Conservation (phyloP, 2,329 filamentous ascomycete genomes). For the Colletotrichum sp. region DNA sequence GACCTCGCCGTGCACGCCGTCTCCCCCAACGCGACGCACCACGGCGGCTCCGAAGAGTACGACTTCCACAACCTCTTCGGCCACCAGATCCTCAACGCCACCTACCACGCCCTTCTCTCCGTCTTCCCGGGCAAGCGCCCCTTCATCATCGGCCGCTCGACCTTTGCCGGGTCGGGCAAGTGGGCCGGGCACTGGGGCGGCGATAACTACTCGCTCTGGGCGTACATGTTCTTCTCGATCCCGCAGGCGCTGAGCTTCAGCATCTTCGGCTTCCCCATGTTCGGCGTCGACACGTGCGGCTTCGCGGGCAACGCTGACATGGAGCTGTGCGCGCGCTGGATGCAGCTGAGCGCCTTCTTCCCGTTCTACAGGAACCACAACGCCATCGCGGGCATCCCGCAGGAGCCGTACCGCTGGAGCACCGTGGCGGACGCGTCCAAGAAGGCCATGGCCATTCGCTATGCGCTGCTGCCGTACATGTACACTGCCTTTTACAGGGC, state of each 20-base stretch:
- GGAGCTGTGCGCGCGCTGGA: constrained; percentile 77
- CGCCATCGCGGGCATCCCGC: constrained; percentile 59
- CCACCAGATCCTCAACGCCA: constrained; percentile 77
- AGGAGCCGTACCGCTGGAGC: constrained; percentile 76
- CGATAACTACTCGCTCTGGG: constrained; percentile 74
- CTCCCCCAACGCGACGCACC: constrained; percentile 78
- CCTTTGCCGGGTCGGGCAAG: constrained; percentile 77
- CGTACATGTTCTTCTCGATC: constrained; percentile 78
- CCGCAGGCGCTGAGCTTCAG: constrained; percentile 75
- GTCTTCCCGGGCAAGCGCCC: constrained; percentile 74
- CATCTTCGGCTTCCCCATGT: constrained; percentile 80
- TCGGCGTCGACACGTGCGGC: constrained; percentile 73
- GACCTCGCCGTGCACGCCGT: constrained; percentile 76
- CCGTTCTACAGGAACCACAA: constrained; percentile 84
- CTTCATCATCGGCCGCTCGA: constrained; percentile 84
- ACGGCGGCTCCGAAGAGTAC: constrained; percentile 76
- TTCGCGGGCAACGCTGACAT: constrained; percentile 71
- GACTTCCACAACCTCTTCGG: constrained; percentile 85
- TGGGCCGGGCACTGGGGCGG: constrained; percentile 85
- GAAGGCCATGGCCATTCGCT: constrained; percentile 72
- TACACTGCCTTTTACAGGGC: constrained; percentile 76
- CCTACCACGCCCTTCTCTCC: constrained; percentile 71
- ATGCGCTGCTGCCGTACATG: constrained; percentile 74
- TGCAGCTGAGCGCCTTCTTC: constrained; percentile 76
- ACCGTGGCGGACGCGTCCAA: constrained; percentile 69